Percentiles rank a stretch among this genome's conserved stretches.
These are phyloP conservation scores for Sphaerostilbella broomeana DNA, from an alignment of 2,329 filamentous ascomycete species.

Conservation along the genomic window DNA sequence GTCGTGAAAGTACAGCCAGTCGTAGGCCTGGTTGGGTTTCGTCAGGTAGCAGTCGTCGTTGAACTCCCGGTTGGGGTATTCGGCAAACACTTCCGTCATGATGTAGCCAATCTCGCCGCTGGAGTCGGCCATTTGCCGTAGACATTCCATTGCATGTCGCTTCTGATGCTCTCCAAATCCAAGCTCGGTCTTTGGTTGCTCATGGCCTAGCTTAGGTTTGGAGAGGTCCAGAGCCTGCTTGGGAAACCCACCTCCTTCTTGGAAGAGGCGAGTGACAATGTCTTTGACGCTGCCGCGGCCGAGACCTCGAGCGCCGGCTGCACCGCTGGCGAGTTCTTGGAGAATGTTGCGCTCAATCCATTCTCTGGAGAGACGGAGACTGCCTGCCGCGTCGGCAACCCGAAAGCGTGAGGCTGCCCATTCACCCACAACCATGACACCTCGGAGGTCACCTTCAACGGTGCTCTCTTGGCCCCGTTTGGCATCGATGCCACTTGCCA, in stretches of 20 bases:
- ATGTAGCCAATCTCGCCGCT: constrained; percentile 74
- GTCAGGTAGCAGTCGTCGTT: constrained; percentile 89
- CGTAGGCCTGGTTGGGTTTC: constrained; percentile 81
- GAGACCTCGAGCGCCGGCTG: constrained; percentile 63
- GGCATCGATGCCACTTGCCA: constrained; percentile 63
- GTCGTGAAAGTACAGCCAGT: constrained; percentile 95
- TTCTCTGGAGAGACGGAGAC: constrained; percentile 55
- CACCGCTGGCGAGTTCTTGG: constrained; percentile 61
- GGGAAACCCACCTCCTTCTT: constrained; percentile 71
- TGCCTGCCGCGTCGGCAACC: constrained; percentile 35
- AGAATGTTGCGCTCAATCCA: constrained; percentile 72
- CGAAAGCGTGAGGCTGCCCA: constrained; percentile 73
- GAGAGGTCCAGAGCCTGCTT: constrained; percentile 42
- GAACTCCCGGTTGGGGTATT: constrained; percentile 80
- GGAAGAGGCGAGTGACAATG: constrained; percentile 71
- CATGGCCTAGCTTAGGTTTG: constrained; percentile 38
- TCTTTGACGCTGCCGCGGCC: constrained; percentile 68
- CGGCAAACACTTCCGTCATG: constrained; percentile 74
- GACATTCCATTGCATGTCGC: constrained; percentile 62
- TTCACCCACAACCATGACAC: constrained; percentile 79
- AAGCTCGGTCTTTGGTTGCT: constrained; percentile 53
- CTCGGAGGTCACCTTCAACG: constrained; percentile 68
- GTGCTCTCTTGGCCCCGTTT: constrained; percentile 60
- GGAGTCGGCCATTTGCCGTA: constrained; percentile 71
- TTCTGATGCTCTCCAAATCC: constrained; percentile 69